Evolutionary conservation across 768 basidiomycete genomes (phyloP).

Genomic region (Boletus subcaerulescens): DNA sequence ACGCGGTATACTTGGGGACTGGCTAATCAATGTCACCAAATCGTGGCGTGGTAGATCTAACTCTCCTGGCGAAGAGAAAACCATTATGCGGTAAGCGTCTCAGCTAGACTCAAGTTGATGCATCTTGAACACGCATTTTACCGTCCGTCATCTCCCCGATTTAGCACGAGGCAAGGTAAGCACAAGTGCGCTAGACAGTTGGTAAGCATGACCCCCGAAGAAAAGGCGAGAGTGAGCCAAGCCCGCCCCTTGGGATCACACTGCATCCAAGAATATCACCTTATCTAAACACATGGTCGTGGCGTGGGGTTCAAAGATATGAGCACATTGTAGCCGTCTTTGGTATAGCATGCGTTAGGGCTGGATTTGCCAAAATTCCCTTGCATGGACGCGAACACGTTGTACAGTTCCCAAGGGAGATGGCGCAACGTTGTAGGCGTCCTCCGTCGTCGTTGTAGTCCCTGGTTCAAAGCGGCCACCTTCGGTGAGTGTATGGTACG

Average conservation of each 20-base stretch:
- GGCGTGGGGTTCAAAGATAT: neutral
- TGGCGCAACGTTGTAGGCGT: neutral
- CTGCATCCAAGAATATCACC: conserved; percentile 19
- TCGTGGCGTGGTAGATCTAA: neutral
- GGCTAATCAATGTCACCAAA: too few relatives aligned
- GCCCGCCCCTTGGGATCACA: too few relatives aligned
- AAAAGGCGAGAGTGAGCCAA: neutral
- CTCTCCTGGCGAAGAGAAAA: neutral
- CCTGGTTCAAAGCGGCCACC: neutral
- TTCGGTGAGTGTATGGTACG: neutral
- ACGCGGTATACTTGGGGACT: neutral
- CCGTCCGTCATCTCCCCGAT: neutral
- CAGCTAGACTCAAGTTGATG: neutral
- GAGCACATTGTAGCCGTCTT: conserved; percentile 10
- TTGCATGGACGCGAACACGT: conserved; percentile 1
- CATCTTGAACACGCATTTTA: neutral
- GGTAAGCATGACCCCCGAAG: conserved; percentile 3
- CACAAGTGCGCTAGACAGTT: neutral
- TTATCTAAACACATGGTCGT: conserved; percentile 17
- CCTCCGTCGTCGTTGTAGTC: neutral
- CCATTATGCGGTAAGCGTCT: neutral
- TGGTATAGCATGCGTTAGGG: conserved; percentile 9
- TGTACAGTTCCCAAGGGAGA: conserved; percentile 1
- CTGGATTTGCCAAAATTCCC: conserved; percentile 11
- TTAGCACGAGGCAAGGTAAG: neutral